These are phyloP conservation scores for Fusarium chuoi DNA, from an alignment of 2,329 filamentous ascomycete species.

Conservation along the genomic window DNA sequence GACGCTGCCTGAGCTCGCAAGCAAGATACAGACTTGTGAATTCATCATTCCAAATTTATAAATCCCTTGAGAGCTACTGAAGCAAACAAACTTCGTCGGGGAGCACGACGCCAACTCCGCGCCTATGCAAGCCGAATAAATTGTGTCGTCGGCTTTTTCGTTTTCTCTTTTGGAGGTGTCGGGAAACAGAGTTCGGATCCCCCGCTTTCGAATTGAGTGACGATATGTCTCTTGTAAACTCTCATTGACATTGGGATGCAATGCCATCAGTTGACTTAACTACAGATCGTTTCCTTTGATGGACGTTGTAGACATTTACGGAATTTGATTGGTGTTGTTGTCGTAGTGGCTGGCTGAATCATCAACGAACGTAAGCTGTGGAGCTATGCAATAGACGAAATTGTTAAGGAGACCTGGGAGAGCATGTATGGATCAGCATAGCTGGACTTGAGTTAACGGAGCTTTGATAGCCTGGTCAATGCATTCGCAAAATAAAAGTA, in stretches of 20 bases:
- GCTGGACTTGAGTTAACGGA: neutral
- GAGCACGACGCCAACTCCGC: constrained; percentile 10
- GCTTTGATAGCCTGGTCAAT: neutral
- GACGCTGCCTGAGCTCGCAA: neutral
- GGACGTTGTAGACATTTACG: neutral
- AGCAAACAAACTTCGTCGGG: constrained; percentile 6
- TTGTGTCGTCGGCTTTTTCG: neutral
- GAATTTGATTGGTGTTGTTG: neutral
- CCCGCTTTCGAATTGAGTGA: constrained; percentile 8
- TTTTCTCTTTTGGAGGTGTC: neutral
- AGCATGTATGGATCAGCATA: neutral
- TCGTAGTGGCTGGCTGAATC: neutral
- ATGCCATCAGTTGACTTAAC: neutral
- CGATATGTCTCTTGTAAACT: neutral
- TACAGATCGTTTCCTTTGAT: neutral
- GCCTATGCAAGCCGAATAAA: neutral
- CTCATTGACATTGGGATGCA: neutral
- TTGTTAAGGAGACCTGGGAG: constrained; percentile 2
- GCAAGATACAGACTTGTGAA: neutral
- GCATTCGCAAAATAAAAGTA: neutral
- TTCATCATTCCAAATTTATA: neutral
- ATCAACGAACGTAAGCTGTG: neutral
- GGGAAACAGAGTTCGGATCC: constrained; percentile 6
- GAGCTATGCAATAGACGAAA: neutral
- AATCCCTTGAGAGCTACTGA: neutral